phyloP scores from a whole-genome alignment of 148 eudicot genomes.

The Cornus controversa region DNA sequence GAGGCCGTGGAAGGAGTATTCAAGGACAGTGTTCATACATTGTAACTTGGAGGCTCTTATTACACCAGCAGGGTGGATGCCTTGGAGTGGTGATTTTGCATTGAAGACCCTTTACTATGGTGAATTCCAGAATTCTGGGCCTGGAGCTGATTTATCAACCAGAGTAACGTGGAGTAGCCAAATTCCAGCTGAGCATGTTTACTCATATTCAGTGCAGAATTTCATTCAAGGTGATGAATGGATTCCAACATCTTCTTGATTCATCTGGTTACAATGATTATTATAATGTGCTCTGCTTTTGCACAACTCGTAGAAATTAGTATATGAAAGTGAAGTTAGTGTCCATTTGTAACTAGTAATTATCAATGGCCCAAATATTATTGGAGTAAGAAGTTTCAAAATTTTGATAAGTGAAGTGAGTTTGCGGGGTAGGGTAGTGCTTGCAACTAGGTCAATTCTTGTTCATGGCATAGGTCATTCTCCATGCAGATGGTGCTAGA shows the following conservation, averaged over 20 bases:
- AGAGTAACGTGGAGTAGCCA: slow-evolving; percentile 79
- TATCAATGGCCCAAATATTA: background rate
- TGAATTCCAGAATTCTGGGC: slow-evolving; percentile 62
- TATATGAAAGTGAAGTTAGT: background rate
- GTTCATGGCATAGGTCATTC: too few relatives aligned
- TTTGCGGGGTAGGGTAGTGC: too few relatives aligned
- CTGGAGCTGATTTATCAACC: slow-evolving; percentile 38
- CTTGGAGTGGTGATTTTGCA: slow-evolving; percentile 60
- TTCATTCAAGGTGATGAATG: slow-evolving; percentile 71
- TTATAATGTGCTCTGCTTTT: background rate
- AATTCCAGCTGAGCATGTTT: slow-evolving; percentile 58
- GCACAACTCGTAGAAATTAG: background rate
- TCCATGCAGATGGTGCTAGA: too few relatives aligned
- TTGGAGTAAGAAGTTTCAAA: slow-evolving; percentile 5
- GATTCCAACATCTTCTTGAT: slow-evolving; percentile 38
- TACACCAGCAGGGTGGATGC: slow-evolving; percentile 66
- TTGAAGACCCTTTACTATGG: slow-evolving; percentile 73
- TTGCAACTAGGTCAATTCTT: too few relatives aligned
- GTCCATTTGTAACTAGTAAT: background rate
- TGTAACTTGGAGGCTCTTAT: slow-evolving; percentile 51
- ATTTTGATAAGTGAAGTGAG: background rate
- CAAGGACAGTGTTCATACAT: slow-evolving; percentile 61
- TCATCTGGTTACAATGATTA: background rate
- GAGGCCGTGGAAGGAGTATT: slow-evolving; percentile 89
- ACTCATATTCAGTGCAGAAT: slow-evolving; percentile 54